Evolutionary conservation across 2,329 filamentous ascomycete genomes (phyloP).

Genomic region (Penicillium rolfsii): DNA sequence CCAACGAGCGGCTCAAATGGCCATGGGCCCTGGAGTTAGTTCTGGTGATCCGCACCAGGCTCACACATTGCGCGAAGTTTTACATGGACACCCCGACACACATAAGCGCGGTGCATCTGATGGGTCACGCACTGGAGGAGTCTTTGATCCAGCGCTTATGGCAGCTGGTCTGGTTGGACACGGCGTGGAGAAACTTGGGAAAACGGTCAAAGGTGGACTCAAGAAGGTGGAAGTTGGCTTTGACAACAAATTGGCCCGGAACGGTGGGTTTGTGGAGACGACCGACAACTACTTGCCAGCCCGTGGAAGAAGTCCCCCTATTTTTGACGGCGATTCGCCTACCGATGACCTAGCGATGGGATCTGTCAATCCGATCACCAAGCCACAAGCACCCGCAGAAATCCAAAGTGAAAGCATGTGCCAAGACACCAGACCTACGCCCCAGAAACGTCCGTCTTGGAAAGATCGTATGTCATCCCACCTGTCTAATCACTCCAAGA

Average conservation of each 20-base stretch:
- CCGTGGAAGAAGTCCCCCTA: constrained; percentile 11
- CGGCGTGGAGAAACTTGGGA: constrained; percentile 51
- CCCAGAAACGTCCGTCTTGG: constrained; percentile 39
- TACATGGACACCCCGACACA: constrained; percentile 35
- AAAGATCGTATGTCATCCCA: constrained; percentile 37
- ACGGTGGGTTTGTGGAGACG: constrained; percentile 37
- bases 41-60: constrained; percentile 62
- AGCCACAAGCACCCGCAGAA: constrained; percentile 13
- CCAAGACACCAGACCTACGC: constrained; percentile 8
- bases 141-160: constrained; percentile 53
- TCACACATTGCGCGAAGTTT: constrained; percentile 53
- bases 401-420: constrained; percentile 7
- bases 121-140: constrained; percentile 25
- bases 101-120: constrained; percentile 19
- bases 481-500: constrained; percentile 23
- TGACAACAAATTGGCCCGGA: constrained; percentile 40
- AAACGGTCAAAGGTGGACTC: constrained; percentile 49
- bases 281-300: constrained; percentile 12
- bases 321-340: constrained; percentile 7
- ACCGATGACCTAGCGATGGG: constrained; percentile 11
- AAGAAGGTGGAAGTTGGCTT: constrained; percentile 45
- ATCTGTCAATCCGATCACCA: neutral
- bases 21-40: constrained; percentile 55
- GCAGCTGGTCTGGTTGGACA: constrained; percentile 57
- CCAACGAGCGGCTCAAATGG: constrained; percentile 50